A percentile compares a stretch with the other conserved stretches of the same genome.
phyloP scores from a whole-genome alignment of 2,329 filamentous ascomycete genomes.

The Tolypocladium tundrense region DNA sequence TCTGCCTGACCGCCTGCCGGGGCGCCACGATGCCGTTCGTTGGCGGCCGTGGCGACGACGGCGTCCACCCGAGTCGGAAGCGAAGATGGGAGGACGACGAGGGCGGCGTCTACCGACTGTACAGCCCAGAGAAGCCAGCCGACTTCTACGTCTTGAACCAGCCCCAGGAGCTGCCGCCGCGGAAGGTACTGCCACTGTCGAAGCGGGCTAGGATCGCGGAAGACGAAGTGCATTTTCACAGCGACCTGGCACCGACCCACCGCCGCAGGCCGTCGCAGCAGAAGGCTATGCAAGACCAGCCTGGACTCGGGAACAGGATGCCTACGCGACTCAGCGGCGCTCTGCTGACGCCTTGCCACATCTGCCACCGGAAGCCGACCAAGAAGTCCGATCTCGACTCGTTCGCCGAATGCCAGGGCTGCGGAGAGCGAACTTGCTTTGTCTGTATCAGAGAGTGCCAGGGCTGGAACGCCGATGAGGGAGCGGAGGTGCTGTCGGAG shows the following conservation, averaged over 20 bases:
- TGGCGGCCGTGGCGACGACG: constrained; percentile 13
- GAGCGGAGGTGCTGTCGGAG: constrained; percentile 14
- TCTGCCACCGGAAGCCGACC: constrained; percentile 55
- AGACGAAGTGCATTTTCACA: constrained; percentile 11
- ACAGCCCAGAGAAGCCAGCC: constrained; percentile 13
- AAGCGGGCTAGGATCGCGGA: constrained; percentile 20
- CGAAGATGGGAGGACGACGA: constrained; percentile 21
- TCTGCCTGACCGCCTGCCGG: neutral
- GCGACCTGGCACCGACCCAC: constrained; percentile 8
- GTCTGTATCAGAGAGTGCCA: constrained; percentile 58
- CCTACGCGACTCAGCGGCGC: constrained; percentile 7
- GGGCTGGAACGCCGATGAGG: constrained; percentile 27
- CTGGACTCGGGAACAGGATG: constrained; percentile 4
- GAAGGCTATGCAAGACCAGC: constrained; percentile 11
- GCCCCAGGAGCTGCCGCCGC: constrained; percentile 12
- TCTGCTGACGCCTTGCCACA: constrained; percentile 48
- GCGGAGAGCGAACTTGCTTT: constrained; percentile 53
- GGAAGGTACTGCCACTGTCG: constrained; percentile 19
- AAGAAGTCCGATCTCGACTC: constrained; percentile 56
- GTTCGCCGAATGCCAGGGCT: constrained; percentile 54
- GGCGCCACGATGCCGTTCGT: constrained; percentile 22
- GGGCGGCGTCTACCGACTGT: constrained; percentile 13
- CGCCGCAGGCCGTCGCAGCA: constrained; percentile 15
- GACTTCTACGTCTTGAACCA: constrained; percentile 17
- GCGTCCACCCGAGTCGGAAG: constrained; percentile 20